Percentiles rank a stretch among this genome's conserved stretches.
These are phyloP conservation scores for Coffea humblotiana DNA, from an alignment of 305 asterid species.

Conservation along the genomic window DNA sequence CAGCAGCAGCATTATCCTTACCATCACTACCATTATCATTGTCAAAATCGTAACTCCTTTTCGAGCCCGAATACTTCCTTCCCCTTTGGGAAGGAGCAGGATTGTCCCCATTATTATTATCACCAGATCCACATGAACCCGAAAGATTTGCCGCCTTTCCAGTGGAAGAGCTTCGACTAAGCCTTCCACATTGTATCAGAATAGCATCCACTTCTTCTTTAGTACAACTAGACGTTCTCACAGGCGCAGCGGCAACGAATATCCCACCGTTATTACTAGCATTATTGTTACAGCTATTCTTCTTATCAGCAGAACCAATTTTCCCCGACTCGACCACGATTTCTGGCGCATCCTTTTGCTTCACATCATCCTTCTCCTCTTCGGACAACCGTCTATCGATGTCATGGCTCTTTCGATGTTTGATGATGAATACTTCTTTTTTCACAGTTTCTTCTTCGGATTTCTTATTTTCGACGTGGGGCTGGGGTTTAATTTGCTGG, in stretches of 20 bases:
- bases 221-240: slow-evolving; percentile 85
- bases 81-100: slow-evolving; percentile 24
- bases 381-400: slow-evolving; percentile 38
- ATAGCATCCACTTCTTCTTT: slow-evolving; percentile 93
- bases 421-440: slow-evolving; percentile 72
- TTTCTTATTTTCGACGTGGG: slow-evolving; percentile 45
- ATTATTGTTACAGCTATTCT: slow-evolving; percentile 9
- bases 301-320: slow-evolving; percentile 8
- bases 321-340: slow-evolving; percentile 28
- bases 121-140: slow-evolving; percentile 32
- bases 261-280: slow-evolving; percentile 19
- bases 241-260: slow-evolving; percentile 40
- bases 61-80: slow-evolving; percentile 77
- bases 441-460: slow-evolving; percentile 47
- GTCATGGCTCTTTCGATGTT: slow-evolving; percentile 78
- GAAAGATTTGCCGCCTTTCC: slow-evolving; percentile 45
- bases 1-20: slow-evolving; percentile 21
- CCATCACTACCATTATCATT: slow-evolving; percentile 40
- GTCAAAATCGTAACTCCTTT: slow-evolving; percentile 89
- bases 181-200: slow-evolving; percentile 90
- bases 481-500: slow-evolving; percentile 26
- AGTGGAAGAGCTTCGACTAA: slow-evolving; percentile 86
- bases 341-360: slow-evolving; percentile 25
- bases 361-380: slow-evolving; percentile 44
- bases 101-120: background rate